Base-by-base conservation (phyloP, 805 yeast genomes). In the Starmerella cellae region DNA sequence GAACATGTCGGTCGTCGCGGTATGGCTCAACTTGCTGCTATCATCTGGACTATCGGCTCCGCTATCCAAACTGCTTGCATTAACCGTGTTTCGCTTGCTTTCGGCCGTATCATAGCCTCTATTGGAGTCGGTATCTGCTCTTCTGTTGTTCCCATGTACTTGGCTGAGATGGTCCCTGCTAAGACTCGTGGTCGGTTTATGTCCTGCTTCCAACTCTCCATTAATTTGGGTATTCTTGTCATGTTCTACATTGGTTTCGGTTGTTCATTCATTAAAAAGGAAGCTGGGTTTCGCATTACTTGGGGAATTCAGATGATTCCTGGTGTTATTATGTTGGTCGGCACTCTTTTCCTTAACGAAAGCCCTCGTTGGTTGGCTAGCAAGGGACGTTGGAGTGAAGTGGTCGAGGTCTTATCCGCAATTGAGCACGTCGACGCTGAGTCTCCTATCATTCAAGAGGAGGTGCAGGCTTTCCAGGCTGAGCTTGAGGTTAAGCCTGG, bases 41-140 rank as follows among this genome's bases (percentile, higher is more conserved):
- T 66, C 18, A 63, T 72, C 28, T 73, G 75, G 59, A 63, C 70
- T 39, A 53, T 74, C 35, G 83, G 82, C 47, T 65, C 71, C 26
- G 56, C 73, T 21, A 60, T 72, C 39, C 75, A 72, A 52, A 60
- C 66, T 38, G 62, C 72, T 10, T 47, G 72, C 3, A 40, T 29
- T 39, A 43, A 54, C 47, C 41, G 48, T 62, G 69, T 38, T 64
- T 71, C 48, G 24, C 49, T 54, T 2, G 44, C 53, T 9, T 53
- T 44, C 28, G 88, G 88, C 1, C 65, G 88, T 44, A 66, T 73
- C 24, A 57, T 76, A 23, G 71, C 80, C 14, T 87, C 87, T n/a
- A 53, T 77, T 21, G 83, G 79, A 8, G 76, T 81, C 22, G 91
- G 91, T n/a, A 70, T 72, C 22, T 78, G 81, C 4, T 72, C 85